Evolutionary conservation across 2,329 filamentous ascomycete genomes (phyloP).

Genomic region (Alternaria tenuissima): DNA sequence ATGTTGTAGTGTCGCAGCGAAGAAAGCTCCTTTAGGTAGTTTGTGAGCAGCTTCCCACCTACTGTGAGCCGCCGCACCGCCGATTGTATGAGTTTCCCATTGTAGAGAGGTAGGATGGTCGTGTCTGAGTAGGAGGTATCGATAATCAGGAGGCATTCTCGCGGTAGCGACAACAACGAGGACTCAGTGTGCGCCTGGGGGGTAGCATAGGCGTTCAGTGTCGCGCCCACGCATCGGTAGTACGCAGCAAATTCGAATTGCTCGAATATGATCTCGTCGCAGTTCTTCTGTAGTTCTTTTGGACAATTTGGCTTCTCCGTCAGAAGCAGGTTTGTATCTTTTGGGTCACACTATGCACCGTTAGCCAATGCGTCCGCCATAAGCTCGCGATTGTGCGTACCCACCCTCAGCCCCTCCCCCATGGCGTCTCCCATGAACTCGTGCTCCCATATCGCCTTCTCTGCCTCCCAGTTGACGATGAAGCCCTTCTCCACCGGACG

Average conservation of each 20-base stretch:
- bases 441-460: constrained; percentile 95
- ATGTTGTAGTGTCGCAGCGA: constrained; percentile 95
- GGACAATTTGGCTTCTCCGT: constrained; percentile 87
- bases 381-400: constrained; percentile 32
- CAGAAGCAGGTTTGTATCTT: constrained; percentile 82
- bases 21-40: constrained; percentile 87
- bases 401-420: constrained; percentile 66
- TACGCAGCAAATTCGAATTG: constrained; percentile 94
- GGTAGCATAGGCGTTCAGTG: constrained; percentile 79
- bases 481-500: constrained; percentile 94
- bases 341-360: constrained; percentile 69
- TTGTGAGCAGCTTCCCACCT: constrained; percentile 91
- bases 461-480: constrained; percentile 93
- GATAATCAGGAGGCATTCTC: constrained; percentile 85
- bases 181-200: constrained; percentile 46
- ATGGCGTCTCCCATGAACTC: constrained; percentile 80
- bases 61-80: constrained; percentile 87
- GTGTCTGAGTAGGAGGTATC: constrained; percentile 95
- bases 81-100: constrained; percentile 79
- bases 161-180: constrained; percentile 61
- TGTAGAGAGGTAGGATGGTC: constrained; percentile 84
- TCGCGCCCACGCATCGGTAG: constrained; percentile 75
- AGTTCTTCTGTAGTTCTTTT: constrained; percentile 82
- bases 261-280: constrained; percentile 96
- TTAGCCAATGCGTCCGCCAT: constrained; percentile 17